Evolutionary conservation across 2,329 filamentous ascomycete genomes (phyloP).

Genomic region (Colletotrichum eremochloae): DNA sequence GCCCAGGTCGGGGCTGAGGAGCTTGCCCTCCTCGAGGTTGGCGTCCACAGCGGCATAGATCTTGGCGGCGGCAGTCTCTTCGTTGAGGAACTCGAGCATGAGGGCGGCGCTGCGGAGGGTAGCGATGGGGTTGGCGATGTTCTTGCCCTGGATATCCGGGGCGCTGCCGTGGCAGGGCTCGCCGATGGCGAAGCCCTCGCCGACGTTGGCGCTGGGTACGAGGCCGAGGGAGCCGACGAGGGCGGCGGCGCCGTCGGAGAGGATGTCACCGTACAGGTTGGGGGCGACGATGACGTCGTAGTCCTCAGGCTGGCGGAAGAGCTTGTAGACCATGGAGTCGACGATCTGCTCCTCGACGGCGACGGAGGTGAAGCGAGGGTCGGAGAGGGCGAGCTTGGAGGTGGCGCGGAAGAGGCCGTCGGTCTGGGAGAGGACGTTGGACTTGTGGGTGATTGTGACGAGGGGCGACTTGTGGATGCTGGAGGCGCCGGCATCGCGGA

Average conservation of each 20-base stretch:
- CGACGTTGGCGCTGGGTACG: conserved; percentile 95
- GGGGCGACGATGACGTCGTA: conserved; percentile 99
- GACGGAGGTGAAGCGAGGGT: conserved; percentile 72
- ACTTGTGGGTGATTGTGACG: conserved; percentile 98
- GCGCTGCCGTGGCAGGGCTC: conserved; percentile 98
- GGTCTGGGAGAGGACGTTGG: conserved; percentile 95
- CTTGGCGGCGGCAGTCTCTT: conserved; percentile 86
- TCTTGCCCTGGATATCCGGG: conserved; percentile 93
- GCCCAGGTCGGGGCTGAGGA: conserved; percentile 90
- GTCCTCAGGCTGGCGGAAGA: conserved; percentile 93
- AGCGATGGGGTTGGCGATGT: conserved; percentile 96
- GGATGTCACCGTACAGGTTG: conserved; percentile 96
- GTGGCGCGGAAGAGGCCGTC: conserved; percentile 94
- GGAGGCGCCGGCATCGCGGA: conserved; percentile 70
- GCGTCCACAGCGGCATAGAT: conserved; percentile 95
- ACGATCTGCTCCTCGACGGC: conserved; percentile 96
- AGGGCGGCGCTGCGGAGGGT: conserved; percentile 91
- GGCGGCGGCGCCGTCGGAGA: conserved; percentile 94
- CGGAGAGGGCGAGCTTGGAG: conserved; percentile 78
- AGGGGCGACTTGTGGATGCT: conserved; percentile 78
- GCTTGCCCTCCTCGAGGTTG: conserved; percentile 85
- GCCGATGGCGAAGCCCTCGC: conserved; percentile 93
- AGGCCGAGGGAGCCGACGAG: conserved; percentile 89
- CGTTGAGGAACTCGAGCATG: conserved; percentile 96
- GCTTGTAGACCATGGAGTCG: conserved; percentile 99